Evolutionary conservation across 164 flowering plant genomes (phyloP).

Genomic region (Brasenia schreberi): DNA sequence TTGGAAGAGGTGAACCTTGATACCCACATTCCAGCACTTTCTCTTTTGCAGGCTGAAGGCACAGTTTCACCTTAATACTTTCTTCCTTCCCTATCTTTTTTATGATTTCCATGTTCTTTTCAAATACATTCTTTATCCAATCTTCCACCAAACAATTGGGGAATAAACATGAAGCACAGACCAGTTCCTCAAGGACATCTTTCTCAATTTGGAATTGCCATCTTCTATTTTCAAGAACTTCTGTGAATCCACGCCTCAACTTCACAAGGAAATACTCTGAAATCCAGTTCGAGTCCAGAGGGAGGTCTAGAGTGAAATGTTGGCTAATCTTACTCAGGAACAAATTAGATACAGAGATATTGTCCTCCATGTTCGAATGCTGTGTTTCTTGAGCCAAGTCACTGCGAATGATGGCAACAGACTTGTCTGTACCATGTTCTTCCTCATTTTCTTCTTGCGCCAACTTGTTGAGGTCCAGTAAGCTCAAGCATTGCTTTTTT

Average conservation of each 20-base stretch:
- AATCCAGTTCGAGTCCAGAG: conserved; percentile 14
- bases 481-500: conserved; percentile 40
- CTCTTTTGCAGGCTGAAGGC: background rate
- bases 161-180: conserved; percentile 25
- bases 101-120: conserved; percentile 38
- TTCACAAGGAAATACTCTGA: conserved; percentile 27
- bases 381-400: conserved; percentile 28
- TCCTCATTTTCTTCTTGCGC: conserved; percentile 36
- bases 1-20: conserved; percentile 64
- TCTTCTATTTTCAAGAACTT: conserved; percentile 23
- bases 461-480: conserved; percentile 49
- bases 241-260: conserved; percentile 22
- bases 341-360: background rate
- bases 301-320: conserved; percentile 19
- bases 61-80: background rate
- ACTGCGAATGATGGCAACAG: conserved; percentile 27
- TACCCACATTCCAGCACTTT: conserved; percentile 26
- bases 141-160: conserved; percentile 45
- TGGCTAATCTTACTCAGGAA: conserved; percentile 35
- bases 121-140: conserved; percentile 66
- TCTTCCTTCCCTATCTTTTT: conserved; percentile 27
- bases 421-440: conserved; percentile 5
- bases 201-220: conserved; percentile 30
- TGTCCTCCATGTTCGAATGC: background rate
- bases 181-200: conserved; percentile 38